Evolutionary conservation across 2,329 filamentous ascomycete species (phyloP).

Genomic region (Xylariales sp.): DNA sequence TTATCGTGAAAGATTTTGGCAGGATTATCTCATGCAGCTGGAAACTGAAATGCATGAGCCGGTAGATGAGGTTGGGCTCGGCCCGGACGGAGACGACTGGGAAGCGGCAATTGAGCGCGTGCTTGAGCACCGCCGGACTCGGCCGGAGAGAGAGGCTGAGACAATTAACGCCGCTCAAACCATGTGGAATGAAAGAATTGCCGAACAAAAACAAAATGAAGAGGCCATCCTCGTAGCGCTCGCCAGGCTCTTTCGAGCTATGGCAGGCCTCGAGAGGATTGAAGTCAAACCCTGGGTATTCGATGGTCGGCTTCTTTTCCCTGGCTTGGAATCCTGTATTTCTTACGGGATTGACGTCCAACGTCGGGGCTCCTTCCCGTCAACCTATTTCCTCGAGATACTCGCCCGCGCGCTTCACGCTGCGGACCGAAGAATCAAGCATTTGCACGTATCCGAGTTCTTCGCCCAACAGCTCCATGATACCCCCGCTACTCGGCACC

Average conservation of each 20-base stretch:
- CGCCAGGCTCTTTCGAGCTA: slow-evolving; percentile 24
- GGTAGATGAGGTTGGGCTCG: slow-evolving; percentile 25
- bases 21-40: slow-evolving; percentile 26
- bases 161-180: slow-evolving; percentile 5
- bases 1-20: slow-evolving; percentile 35
- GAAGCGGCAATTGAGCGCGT: slow-evolving; percentile 20
- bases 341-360: slow-evolving; percentile 25
- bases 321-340: slow-evolving; percentile 25
- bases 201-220: slow-evolving; percentile 23
- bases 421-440: slow-evolving; percentile 20
- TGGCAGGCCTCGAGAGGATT: slow-evolving; percentile 20
- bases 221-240: slow-evolving; percentile 19
- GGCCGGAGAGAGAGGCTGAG: slow-evolving; percentile 24
- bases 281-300: slow-evolving; percentile 33
- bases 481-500: slow-evolving; percentile 23
- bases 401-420: slow-evolving; percentile 26
- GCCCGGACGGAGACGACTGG: slow-evolving; percentile 4
- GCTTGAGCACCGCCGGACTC: slow-evolving; percentile 15
- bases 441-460: slow-evolving; percentile 23
- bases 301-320: slow-evolving; percentile 9
- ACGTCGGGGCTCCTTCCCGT: slow-evolving; percentile 23
- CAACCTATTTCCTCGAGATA: slow-evolving; percentile 17
- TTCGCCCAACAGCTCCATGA: slow-evolving; percentile 25
- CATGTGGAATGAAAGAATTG: slow-evolving; percentile 23
- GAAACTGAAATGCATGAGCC: slow-evolving; percentile 30